Base-by-base conservation (phyloP, 2,329 filamentous ascomycete genomes). In the Beauveria sp. region DNA sequence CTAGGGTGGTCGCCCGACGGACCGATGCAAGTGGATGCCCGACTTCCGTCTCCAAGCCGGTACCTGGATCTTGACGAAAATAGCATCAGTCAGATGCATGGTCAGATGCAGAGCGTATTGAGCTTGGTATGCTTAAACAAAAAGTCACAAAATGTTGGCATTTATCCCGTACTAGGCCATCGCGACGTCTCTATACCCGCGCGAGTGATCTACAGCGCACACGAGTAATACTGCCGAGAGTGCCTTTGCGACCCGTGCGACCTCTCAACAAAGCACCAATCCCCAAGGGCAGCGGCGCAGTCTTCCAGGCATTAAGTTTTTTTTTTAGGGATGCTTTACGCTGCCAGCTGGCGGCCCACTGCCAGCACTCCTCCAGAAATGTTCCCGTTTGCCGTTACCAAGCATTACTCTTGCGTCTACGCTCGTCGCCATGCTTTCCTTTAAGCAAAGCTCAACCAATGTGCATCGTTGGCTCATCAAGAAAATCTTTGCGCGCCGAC, bases 1-100 rank as follows among this genome's bases (percentile, higher is more conserved):
- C 58, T 60, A 60, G 58, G 58, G 28, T 41, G 48, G 51, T 60
- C 58, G 58, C 58, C 58, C 58, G 58, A 60, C 58, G 50, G 58
- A 41, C 58, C 58, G 58, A 60, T 40, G 40, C 41, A 16, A 30
- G 58, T 60, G 58, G 58, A 41, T 60, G 58, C 58, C 58, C 50
- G 58, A 60, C 58, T 54, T 60, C 58, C 58, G 58, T 54, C 26
- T 60, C 14, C 28, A 22, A 40, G 34, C 47, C n/a, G 5, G 58
- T 54, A 40, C 58, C 58, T 60, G 50, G 18, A 59, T 60, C 14
- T n/a, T 43, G 34, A 51, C 20, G 24, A 20, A 59, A 43, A 52
- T 59, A 20, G 47, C 40, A 53, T 57, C 44, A 48, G 40, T 34
- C 26, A 20, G 55, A 28, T n/a, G 20, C 16, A 34, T 26, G 24